Conservation (phyloP, 2,329 filamentous ascomycete species). For the Colletotrichum siamense region DNA sequence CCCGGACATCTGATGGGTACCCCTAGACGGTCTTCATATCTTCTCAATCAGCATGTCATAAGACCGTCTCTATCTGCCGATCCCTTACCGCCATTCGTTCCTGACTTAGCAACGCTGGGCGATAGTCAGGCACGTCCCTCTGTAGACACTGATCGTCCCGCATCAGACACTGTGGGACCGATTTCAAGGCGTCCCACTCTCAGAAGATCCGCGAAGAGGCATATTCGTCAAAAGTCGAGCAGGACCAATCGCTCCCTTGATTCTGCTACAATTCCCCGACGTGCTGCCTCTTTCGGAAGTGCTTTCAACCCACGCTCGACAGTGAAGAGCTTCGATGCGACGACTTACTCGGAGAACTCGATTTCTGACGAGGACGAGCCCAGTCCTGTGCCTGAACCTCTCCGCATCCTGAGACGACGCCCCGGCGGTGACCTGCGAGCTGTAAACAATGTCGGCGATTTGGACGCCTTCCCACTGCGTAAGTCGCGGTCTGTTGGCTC, state of each 20-base stretch:
- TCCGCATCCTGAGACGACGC: constrained; percentile 70
- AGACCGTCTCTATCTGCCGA: constrained; percentile 40
- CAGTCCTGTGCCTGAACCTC: constrained; percentile 50
- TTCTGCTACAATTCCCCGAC: constrained; percentile 54
- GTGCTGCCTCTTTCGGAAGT: constrained; percentile 67
- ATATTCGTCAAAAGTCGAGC: constrained; percentile 52
- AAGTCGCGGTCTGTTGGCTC: constrained; percentile 65
- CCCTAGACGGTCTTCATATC: constrained; percentile 60
- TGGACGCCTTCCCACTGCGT: constrained; percentile 54
- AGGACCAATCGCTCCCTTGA: constrained; percentile 54
- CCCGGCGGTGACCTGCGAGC: constrained; percentile 79
- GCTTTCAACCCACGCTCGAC: constrained; percentile 55
- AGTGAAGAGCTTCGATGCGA: constrained; percentile 67
- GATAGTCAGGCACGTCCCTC: constrained; percentile 33
- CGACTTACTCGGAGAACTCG: constrained; percentile 58
- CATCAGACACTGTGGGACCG: constrained; percentile 36
- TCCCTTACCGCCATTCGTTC: constrained; percentile 52
- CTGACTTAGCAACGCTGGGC: constrained; percentile 48
- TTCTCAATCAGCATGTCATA: constrained; percentile 53
- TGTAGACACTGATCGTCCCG: constrained; percentile 32
- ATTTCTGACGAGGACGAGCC: constrained; percentile 51
- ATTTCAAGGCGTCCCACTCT: neutral
- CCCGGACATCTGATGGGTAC: constrained; percentile 51
- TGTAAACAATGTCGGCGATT: constrained; percentile 68
- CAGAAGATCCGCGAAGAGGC: constrained; percentile 27